Evolutionary conservation across 805 yeast species (phyloP).

Genomic region (Suhomyces prunicola): DNA sequence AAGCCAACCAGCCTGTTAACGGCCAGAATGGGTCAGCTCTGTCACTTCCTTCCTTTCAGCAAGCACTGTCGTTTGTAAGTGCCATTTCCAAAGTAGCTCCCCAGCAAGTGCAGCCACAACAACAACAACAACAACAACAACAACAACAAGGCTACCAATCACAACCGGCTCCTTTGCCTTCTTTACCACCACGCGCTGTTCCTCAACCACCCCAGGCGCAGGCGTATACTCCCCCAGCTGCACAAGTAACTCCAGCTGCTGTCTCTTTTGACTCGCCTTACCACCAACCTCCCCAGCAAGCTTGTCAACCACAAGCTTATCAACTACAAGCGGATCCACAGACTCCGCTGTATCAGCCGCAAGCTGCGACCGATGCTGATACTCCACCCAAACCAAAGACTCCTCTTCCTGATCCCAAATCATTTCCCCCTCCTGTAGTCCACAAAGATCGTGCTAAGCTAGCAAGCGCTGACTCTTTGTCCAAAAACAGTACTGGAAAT

Average conservation of each 20-base stretch:
- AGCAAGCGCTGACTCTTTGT: neutral
- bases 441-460: conserved; percentile 24
- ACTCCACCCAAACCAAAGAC: too few relatives aligned
- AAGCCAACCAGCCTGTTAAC: neutral
- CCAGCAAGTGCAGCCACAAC: conserved; percentile 4
- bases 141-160: neutral
- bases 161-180: neutral
- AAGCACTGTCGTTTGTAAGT: neutral
- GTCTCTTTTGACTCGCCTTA: conserved; percentile 4
- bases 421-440: conserved; percentile 43
- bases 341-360: too few relatives aligned
- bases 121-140: conserved; percentile 1
- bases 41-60: neutral
- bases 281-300: conserved; percentile 1
- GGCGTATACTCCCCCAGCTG: neutral
- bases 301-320: neutral
- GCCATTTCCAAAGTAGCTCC: neutral
- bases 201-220: neutral
- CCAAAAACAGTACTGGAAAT: neutral
- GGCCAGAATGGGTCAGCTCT: neutral
- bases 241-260: neutral
- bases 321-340: too few relatives aligned
- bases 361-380: too few relatives aligned
- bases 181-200: neutral
- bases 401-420: conserved; percentile 30